Percentiles rank a stretch among this genome's conserved stretches.
Evolutionary conservation across 2,329 filamentous ascomycete species (phyloP).

Genomic region (Aspergillus calidoustus): DNA sequence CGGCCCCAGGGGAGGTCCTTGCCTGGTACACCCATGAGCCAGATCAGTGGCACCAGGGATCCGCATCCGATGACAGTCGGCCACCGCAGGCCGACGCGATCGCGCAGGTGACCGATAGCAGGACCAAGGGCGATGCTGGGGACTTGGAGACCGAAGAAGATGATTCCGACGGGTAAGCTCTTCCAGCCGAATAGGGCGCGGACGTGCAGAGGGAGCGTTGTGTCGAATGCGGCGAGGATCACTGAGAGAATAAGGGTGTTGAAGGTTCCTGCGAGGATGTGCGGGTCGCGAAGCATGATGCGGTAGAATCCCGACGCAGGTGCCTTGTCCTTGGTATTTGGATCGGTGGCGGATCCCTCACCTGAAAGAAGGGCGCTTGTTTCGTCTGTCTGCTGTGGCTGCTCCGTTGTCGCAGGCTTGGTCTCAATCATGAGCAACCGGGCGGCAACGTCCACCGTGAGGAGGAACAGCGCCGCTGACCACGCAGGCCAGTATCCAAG

Average conservation of each 20-base stretch:
- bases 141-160: constrained; percentile 62
- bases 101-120: constrained; percentile 55
- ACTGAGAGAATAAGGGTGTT: constrained; percentile 52
- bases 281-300: constrained; percentile 47
- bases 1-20: constrained; percentile 31
- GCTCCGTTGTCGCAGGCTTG: background rate
- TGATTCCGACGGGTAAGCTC: constrained; percentile 58
- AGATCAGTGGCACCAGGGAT: constrained; percentile 24
- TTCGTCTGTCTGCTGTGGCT: background rate
- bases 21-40: constrained; percentile 33
- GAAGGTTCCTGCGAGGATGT: constrained; percentile 48
- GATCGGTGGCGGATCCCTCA: background rate
- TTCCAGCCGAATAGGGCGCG: constrained; percentile 59
- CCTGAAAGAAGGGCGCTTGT: background rate
- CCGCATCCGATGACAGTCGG: constrained; percentile 29
- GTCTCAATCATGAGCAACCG: constrained; percentile 37
- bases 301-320: constrained; percentile 33
- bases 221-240: constrained; percentile 59
- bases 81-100: constrained; percentile 27
- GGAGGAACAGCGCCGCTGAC: constrained; percentile 31
- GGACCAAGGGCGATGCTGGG: constrained; percentile 63
- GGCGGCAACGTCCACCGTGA: constrained; percentile 34
- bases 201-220: constrained; percentile 61
- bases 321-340: background rate
- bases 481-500: constrained; percentile 40